Conservation (phyloP, 2,329 filamentous ascomycete genomes). For the Colletotrichum musicola region DNA sequence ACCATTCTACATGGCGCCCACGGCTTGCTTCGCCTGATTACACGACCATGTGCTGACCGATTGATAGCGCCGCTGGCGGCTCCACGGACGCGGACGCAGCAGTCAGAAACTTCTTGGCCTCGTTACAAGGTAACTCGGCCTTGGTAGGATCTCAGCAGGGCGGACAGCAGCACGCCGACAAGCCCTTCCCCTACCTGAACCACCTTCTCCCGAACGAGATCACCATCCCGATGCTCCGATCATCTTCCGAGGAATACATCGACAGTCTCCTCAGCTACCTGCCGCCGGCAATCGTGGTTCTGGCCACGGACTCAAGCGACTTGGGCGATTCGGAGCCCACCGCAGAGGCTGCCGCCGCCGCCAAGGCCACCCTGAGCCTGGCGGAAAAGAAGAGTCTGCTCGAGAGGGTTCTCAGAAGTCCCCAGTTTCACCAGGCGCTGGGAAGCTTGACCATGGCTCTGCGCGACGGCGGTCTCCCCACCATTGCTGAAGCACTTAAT, state of each 20-base stretch:
- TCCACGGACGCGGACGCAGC: constrained; percentile 78
- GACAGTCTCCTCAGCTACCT: constrained; percentile 83
- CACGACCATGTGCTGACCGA: constrained; percentile 33
- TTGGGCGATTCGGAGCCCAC: constrained; percentile 74
- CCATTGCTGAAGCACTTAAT: constrained; percentile 86
- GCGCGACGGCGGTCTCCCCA: constrained; percentile 90
- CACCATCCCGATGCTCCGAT: constrained; percentile 82
- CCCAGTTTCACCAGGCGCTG: constrained; percentile 90
- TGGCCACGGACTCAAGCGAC: constrained; percentile 75
- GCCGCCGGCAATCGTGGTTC: constrained; percentile 81
- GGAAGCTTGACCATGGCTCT: constrained; percentile 88
- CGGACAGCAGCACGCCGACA: constrained; percentile 57
- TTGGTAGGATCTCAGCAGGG: constrained; percentile 49
- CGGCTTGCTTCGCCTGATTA: constrained; percentile 16
- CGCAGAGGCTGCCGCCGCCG: constrained; percentile 76
- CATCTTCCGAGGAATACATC: constrained; percentile 73
- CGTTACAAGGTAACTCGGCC: constrained; percentile 72
- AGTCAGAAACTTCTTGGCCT: constrained; percentile 90
- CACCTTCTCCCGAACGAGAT: constrained; percentile 84
- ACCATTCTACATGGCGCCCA: constrained; percentile 32
- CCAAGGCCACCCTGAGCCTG: constrained; percentile 78
- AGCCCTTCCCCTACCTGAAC: constrained; percentile 84
- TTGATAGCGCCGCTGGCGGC: constrained; percentile 28
- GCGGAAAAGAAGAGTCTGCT: constrained; percentile 85
- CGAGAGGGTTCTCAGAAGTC: constrained; percentile 85